Percentiles rank a stretch among this genome's conserved stretches.
These are phyloP conservation scores for Excoecaria cochinchinensis DNA, from an alignment of 345 rosid genomes.

Conservation along the genomic window DNA sequence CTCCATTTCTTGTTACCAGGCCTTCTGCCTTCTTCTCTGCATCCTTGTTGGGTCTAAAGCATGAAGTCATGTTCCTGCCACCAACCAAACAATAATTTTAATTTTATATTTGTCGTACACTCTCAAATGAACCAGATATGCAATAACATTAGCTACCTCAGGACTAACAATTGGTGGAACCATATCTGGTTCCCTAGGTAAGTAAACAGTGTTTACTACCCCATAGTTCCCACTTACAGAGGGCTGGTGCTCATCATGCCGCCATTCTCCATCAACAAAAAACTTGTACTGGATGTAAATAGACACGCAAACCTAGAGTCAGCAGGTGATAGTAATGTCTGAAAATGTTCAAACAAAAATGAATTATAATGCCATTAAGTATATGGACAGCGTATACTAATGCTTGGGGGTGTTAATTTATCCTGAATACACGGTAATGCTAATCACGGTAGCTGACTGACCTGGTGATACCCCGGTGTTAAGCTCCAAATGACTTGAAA, in stretches of 20 bases:
- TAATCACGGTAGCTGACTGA: conserved; percentile 21
- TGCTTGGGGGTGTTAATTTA: conserved; percentile 2
- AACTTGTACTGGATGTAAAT: conserved; percentile 72
- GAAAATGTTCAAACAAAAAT: neutral
- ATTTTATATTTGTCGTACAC: too few relatives aligned
- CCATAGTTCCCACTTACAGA: conserved; percentile 59
- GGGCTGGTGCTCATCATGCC: conserved; percentile 75
- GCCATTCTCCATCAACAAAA: conserved; percentile 90
- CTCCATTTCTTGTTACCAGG: neutral
- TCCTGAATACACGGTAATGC: neutral
- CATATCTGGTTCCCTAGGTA: conserved; percentile 49
- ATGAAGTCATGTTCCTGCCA: neutral
- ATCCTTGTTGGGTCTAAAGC: neutral
- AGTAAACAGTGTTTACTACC: conserved; percentile 60
- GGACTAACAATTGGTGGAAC: conserved; percentile 33
- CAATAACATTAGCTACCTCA: conserved; percentile 36
- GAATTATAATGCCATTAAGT: neutral
- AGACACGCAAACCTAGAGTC: neutral
- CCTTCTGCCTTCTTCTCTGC: neutral
- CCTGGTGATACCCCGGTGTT: conserved; percentile 85
- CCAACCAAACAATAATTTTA: neutral
- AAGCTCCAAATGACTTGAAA: conserved; percentile 70
- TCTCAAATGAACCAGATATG: too few relatives aligned
- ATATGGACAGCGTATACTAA: conserved; percentile 3
- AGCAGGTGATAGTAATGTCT: too few relatives aligned